Evolutionary conservation across 371 early-diverging fungal genomes (phyloP), one percentile per base, ranked within the genome.

Genomic region (Syncephalastrum contaminatum): DNA sequence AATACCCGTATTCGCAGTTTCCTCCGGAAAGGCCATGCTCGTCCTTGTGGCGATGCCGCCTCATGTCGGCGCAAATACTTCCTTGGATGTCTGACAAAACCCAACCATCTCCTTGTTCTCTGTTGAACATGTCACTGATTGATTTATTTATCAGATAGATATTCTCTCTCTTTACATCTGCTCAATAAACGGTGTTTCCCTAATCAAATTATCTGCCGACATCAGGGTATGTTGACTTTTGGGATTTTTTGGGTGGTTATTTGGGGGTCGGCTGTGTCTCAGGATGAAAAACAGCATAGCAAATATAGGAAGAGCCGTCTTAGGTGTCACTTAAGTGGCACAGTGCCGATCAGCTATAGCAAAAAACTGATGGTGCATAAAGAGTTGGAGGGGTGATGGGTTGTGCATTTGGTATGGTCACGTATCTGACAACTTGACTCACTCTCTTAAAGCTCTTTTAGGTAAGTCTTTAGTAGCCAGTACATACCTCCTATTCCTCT

Each of bases 1-100:
- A 62, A 43, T 54, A 51, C 60, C 63, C 67, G 57, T 60, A 56
- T 67, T 67, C 68, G 68, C 68, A 67, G 68, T 67, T 67, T 67
- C 62, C 68, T 48, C 68, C 56, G 54, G 43, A 67, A 55, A 58
- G 42, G 43, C 21, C 39, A 16, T 30, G 36, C 36, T 30, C 36
- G 36, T 20, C 30, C 39, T 16, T 51, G 51, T 19, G 51, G n/a
- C 39, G 51, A 40, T 40, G 30, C 49, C 44, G 58, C 44, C 58
- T 25, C 44, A 27, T 64, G 64, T 64, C 52, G 52, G 65, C 19
- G 8, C 25, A 64, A 64, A 65, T 56, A 56, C 65, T 65, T 65
- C 60, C 65, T 65, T 65, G 65, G 65, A 65, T 65, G 65, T 65
- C 65, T 65, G 65, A 65, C 59, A 56, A 43, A 42, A 43, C 27